Evolutionary conservation across 495 filamentous ascomycete genomes (phyloP), one percentile per base, ranked within the genome.

Genomic region (Cercophora newfieldiana): DNA sequence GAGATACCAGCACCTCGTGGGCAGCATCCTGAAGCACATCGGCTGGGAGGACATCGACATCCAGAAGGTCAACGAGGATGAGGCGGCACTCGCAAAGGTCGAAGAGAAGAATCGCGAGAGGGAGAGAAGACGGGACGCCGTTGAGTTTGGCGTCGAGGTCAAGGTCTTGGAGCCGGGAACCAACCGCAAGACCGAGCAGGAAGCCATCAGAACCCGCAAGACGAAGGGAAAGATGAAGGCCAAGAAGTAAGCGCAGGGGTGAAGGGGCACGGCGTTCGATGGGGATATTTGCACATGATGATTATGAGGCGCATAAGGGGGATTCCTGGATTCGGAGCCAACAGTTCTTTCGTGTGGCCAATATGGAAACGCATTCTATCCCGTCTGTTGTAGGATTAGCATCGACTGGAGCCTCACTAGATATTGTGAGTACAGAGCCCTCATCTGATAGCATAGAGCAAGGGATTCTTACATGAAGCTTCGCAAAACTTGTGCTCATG

Each of bases 1-100:
- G 56, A 72, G 80, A 66, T 88, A 88, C 73, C 81, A 81, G 57
- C 80, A 80, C 71, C 77, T 86, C 26, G 74, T 83, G 29, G 85
- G 86, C 26, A 78, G 72, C 50, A 82, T 88, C 64, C 70, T 89
- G 60, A 78, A 79, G 64, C 79, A 80, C 67, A 76, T 87, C 60
- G 80, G 81, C 37, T 87, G 85, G 76, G 85, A 85, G 60, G 85
- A 89, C 66, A 71, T 86, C 48, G 78, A 84, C 64, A 68, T 67
- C 44, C 72, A 61, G 4, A 76, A 82, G 53, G 79, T 86, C 18
- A 72, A 68, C 33, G 76, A 72, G 58, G 78, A 85, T 16, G 72
- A 80, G 68, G 66, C 69, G 30, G 70, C 71, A 14, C 63, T 81
- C 60, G 60, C 71, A 3, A 48, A 62, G 1, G 53, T 68, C 18